These are phyloP conservation scores for Neurospora sublineolata DNA, from an alignment of 495 filamentous ascomycete species.

Conservation along the genomic window DNA sequence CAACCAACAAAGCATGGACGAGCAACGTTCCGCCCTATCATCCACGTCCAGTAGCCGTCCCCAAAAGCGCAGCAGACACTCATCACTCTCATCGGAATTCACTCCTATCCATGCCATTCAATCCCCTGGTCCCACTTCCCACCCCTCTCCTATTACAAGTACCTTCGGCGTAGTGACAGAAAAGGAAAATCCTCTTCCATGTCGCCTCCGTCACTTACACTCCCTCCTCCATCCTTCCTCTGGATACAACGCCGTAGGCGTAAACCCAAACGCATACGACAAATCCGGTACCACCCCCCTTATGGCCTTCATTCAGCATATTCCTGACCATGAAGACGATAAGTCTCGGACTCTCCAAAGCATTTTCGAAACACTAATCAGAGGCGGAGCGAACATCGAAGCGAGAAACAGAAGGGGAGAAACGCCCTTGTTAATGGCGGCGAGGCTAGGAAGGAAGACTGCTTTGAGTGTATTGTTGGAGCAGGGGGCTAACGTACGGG, in stretches of 20 bases:
- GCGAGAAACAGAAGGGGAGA: slow-evolving; percentile 34
- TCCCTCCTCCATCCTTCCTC: slow-evolving; percentile 18
- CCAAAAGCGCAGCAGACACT: slow-evolving; percentile 11
- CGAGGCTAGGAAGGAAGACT: slow-evolving; percentile 30
- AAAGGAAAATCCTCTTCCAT: slow-evolving; percentile 5
- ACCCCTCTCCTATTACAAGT: neutral
- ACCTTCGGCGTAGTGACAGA: neutral
- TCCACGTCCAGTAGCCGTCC: slow-evolving; percentile 1
- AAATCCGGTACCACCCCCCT: slow-evolving; percentile 29
- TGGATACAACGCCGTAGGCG: slow-evolving; percentile 4
- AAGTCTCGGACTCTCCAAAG: slow-evolving; percentile 22
- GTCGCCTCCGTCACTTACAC: slow-evolving; percentile 22
- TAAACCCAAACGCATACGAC: slow-evolving; percentile 36
- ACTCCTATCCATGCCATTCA: neutral
- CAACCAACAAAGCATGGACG: slow-evolving; percentile 17
- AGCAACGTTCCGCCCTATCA: slow-evolving; percentile 2
- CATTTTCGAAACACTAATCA: slow-evolving; percentile 21
- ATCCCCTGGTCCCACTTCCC: neutral
- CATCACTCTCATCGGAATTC: neutral
- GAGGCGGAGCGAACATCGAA: slow-evolving; percentile 25
- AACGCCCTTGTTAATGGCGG: slow-evolving; percentile 35
- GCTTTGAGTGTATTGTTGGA: slow-evolving; percentile 33
- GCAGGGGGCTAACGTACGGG: slow-evolving; percentile 30
- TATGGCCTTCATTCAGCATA: slow-evolving; percentile 34
- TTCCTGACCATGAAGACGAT: slow-evolving; percentile 31